phyloP scores from a whole-genome alignment of 2,329 filamentous ascomycete genomes.

The Clarireedia hainanense region DNA sequence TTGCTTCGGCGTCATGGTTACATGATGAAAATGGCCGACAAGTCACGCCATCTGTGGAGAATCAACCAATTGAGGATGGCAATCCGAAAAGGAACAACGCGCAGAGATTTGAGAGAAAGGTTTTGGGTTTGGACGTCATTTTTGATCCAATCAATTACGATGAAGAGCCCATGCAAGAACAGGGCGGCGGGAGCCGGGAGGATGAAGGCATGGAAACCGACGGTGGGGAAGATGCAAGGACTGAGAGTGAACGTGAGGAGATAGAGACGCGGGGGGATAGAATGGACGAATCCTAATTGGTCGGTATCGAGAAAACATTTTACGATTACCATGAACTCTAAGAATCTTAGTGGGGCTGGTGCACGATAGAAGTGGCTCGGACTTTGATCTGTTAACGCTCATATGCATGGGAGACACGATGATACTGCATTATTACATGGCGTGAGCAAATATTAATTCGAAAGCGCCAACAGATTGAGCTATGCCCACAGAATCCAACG shows the following conservation, averaged over 20 bases:
- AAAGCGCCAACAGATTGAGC: too few species aligned
- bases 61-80: conserved; percentile 42
- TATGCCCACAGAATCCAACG: too few species aligned
- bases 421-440: too few species aligned
- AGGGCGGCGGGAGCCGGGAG: background rate
- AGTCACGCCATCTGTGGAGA: conserved; percentile 49
- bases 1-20: conserved; percentile 34
- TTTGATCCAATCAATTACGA: conserved; percentile 4
- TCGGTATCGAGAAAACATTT: background rate
- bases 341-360: too few species aligned
- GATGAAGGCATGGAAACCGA: background rate
- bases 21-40: conserved; percentile 45
- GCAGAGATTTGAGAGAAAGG: conserved; percentile 15
- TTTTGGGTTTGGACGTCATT: conserved; percentile 9
- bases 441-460: too few species aligned
- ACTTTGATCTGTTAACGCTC: too few species aligned
- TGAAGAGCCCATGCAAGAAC: background rate
- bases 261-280: background rate
- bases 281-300: background rate
- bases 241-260: too few species aligned
- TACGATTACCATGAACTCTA: background rate
- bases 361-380: too few species aligned
- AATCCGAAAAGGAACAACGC: conserved; percentile 19
- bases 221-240: background rate
- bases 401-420: too few species aligned